These are phyloP conservation scores for Lonicera japonica DNA, from an alignment of 129 eudicot genomes.

Conservation along the genomic window DNA sequence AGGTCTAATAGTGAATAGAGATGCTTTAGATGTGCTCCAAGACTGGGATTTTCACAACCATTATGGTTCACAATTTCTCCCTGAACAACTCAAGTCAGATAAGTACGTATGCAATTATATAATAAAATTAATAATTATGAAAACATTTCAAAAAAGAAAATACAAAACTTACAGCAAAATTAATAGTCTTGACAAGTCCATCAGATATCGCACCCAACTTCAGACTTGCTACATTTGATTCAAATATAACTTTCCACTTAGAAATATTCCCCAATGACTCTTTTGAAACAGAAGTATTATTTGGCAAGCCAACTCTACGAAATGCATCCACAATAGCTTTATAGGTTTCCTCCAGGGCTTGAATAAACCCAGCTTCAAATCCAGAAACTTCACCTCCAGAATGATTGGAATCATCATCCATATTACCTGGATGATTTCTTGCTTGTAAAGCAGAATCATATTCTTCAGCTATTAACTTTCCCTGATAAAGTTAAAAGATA, in stretches of 20 bases:
- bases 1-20: slow-evolving; percentile 44
- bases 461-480: slow-evolving; percentile 29
- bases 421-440: slow-evolving; percentile 18
- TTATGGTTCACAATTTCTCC: slow-evolving; percentile 39
- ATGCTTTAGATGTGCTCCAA: slow-evolving; percentile 44
- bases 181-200: slow-evolving; percentile 36
- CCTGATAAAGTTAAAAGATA: slow-evolving; percentile 39
- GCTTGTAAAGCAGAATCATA: slow-evolving; percentile 25
- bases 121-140: background rate
- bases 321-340: slow-evolving; percentile 31
- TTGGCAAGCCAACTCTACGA: slow-evolving; percentile 27
- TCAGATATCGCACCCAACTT: slow-evolving; percentile 44
- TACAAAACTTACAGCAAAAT: slow-evolving; percentile 53
- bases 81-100: slow-evolving; percentile 28
- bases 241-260: slow-evolving; percentile 40
- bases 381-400: slow-evolving; percentile 10
- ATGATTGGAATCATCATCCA: slow-evolving; percentile 5
- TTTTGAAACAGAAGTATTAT: slow-evolving; percentile 26
- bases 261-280: slow-evolving; percentile 43
- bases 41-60: slow-evolving; percentile 18
- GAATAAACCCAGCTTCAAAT: slow-evolving; percentile 33
- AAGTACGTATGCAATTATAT: background rate
- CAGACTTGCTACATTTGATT: slow-evolving; percentile 36
- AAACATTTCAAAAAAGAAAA: background rate
- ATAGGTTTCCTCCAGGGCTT: slow-evolving; percentile 37